Conservation (phyloP, 1,284 basidiomycete genomes). For the Sphaerobolus stellatus region DNA sequence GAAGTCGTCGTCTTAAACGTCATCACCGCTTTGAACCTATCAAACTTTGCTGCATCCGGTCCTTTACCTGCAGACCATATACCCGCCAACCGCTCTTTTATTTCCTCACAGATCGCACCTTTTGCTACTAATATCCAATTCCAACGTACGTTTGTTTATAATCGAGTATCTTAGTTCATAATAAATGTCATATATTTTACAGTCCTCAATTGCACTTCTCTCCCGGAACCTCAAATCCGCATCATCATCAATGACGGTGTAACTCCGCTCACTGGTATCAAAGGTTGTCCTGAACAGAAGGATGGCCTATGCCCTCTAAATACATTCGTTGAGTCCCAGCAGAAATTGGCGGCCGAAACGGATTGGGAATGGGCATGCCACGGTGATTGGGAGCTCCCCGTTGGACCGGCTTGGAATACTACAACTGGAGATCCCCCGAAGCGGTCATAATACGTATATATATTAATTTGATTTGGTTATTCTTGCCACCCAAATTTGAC, state of each 20-base stretch:
- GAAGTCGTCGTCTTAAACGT: constrained; percentile 78
- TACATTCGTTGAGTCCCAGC: constrained; percentile 71
- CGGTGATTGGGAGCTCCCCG: constrained; percentile 65
- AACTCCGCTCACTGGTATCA: constrained; percentile 72
- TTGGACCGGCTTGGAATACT: constrained; percentile 56
- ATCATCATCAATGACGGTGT: constrained; percentile 88
- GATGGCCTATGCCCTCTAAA: constrained; percentile 82
- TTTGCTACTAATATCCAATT: constrained; percentile 78
- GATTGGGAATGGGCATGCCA: constrained; percentile 78
- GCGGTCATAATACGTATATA: no score
- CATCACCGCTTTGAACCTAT: constrained; percentile 43
- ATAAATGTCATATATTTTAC: not conserved
- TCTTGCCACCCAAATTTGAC: no score
- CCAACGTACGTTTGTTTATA: constrained; percentile 51
- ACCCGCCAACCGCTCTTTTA: constrained; percentile 52
- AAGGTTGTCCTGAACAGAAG: constrained; percentile 67
- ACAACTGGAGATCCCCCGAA: constrained; percentile 47
- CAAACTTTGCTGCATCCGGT: constrained; percentile 38
- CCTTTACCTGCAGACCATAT: constrained; percentile 33
- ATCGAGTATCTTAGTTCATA: constrained; percentile 3
- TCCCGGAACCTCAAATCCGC: constrained; percentile 63
- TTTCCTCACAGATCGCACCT: constrained; percentile 66
- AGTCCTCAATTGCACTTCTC: constrained; percentile 52
- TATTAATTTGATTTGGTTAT: no score
- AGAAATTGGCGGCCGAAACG: constrained; percentile 63